These are phyloP conservation scores for Theobroma grandiflorum DNA, from an alignment of 441 rosid genomes.

Conservation along the genomic window DNA sequence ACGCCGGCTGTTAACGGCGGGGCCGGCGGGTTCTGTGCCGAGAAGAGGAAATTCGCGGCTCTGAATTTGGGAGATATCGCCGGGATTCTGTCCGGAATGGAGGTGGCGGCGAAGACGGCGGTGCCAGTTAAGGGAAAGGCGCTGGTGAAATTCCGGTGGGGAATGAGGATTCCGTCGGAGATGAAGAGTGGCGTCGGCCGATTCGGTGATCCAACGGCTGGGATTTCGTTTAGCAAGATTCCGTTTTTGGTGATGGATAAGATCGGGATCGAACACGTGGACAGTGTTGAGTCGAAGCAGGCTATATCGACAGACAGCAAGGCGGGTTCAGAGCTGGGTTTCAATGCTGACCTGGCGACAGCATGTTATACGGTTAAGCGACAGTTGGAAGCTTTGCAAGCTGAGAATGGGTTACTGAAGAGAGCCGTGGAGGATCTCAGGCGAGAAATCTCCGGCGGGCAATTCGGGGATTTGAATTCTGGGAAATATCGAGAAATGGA, in stretches of 20 bases:
- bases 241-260: conserved; percentile 87
- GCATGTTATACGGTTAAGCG: conserved; percentile 55
- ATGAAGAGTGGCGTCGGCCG: conserved; percentile 32
- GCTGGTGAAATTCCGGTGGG: conserved; percentile 82
- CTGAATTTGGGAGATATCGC: conserved; percentile 55
- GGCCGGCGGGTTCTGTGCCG: conserved; percentile 32
- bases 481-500: conserved; percentile 53
- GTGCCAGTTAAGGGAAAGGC: conserved; percentile 71
- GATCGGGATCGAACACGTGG: conserved; percentile 82
- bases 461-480: conserved; percentile 38
- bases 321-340: conserved; percentile 29
- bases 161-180: conserved; percentile 80
- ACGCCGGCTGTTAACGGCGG: conserved; percentile 43
- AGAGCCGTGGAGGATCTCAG: conserved; percentile 78
- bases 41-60: conserved; percentile 46
- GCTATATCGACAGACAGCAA: conserved; percentile 24
- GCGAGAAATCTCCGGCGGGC: conserved; percentile 49
- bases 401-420: conserved; percentile 67
- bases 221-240: conserved; percentile 60
- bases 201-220: conserved; percentile 43
- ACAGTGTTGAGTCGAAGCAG: conserved; percentile 38
- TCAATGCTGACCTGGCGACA: conserved; percentile 52
- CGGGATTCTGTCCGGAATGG: conserved; percentile 61
- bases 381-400: conserved; percentile 66
- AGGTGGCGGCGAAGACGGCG: conserved; percentile 69